These are phyloP conservation scores for Exsudoporus floridanus DNA, from an alignment of 1,284 basidiomycete species.

Conservation along the genomic window DNA sequence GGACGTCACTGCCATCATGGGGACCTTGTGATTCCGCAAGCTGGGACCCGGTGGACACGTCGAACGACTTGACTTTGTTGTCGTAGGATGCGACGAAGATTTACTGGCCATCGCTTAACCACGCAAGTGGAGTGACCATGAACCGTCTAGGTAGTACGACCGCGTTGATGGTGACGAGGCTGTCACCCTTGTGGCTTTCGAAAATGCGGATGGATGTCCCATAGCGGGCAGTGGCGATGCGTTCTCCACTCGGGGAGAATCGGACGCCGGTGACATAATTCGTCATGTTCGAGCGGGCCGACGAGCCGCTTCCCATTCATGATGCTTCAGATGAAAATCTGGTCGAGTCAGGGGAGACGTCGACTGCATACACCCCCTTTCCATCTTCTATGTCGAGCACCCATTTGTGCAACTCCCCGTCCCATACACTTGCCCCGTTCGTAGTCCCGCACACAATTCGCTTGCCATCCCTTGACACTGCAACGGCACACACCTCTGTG, in stretches of 20 bases:
- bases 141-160: too few relatives aligned
- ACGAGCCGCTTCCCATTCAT: not conserved
- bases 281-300: not conserved
- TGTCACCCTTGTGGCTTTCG: too few relatives aligned
- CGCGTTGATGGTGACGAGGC: not conserved
- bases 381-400: not conserved
- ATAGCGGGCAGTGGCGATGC: too few relatives aligned
- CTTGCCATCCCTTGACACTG: not conserved
- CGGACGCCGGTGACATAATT: too few relatives aligned
- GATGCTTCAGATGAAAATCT: too few relatives aligned
- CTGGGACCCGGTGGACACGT: not conserved
- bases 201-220: too few relatives aligned
- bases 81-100: not conserved
- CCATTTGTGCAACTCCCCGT: too few relatives aligned
- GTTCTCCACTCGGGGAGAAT: too few relatives aligned
- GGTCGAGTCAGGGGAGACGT: not conserved
- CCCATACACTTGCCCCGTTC: too few relatives aligned
- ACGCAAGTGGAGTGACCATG: not conserved
- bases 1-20: too few relatives aligned
- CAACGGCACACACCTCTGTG: not conserved
- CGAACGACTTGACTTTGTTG: not conserved
- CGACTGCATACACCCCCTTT: not conserved
- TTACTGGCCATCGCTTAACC: not conserved
- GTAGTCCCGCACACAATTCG: not conserved
- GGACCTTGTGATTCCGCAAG: not conserved